Percentiles rank a stretch among this genome's conserved stretches.
Conservation (phyloP, 768 basidiomycete species). For the Strobilomyces confusus region DNA sequence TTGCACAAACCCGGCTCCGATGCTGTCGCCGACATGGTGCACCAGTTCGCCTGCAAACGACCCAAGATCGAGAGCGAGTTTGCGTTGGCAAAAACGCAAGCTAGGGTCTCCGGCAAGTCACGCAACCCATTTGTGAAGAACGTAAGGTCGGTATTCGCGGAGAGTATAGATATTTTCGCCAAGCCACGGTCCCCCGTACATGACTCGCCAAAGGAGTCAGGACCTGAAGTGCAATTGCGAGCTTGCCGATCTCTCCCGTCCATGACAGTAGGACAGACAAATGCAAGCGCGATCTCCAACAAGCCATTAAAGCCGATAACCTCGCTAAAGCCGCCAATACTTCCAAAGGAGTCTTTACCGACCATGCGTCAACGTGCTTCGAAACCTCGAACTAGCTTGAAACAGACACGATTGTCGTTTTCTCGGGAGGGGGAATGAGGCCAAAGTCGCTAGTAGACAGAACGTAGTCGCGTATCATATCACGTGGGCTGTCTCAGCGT, state of each 20-base stretch:
- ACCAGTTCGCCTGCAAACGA: slow-evolving; percentile 20
- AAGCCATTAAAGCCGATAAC: slow-evolving; percentile 31
- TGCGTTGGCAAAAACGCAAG: slow-evolving; percentile 10
- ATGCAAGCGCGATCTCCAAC: not conserved
- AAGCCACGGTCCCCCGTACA: not conserved
- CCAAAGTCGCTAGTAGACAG: not conserved
- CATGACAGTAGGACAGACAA: not conserved
- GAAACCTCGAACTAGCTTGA: slow-evolving; percentile 10
- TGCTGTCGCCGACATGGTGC: slow-evolving; percentile 17
- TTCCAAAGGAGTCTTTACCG: slow-evolving; percentile 24
- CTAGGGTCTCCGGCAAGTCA: not conserved
- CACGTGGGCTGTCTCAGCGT: slow-evolving; percentile 12
- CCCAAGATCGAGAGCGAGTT: slow-evolving; percentile 22
- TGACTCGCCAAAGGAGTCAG: not conserved
- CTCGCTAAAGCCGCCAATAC: slow-evolving; percentile 24
- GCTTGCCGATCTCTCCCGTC: slow-evolving; percentile 8
- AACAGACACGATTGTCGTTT: slow-evolving; percentile 22
- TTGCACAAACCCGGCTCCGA: slow-evolving; percentile 24
- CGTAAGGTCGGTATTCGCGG: slow-evolving; percentile 18
- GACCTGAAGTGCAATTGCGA: slow-evolving; percentile 2
- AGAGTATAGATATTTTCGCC: not conserved
- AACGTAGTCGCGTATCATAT: not conserved
- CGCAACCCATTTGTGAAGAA: slow-evolving; percentile 24
- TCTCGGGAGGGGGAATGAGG: slow-evolving; percentile 1
- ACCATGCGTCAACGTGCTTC: slow-evolving; percentile 1